These are phyloP conservation scores for barley (Hordeum vulgare) DNA, from an alignment of 176 grass and related monocot genomes.

Conservation along the genomic window MorexV3_pseudomolecules_assembly NC_058519.1:13394429-13394928, in stretches of 20 bases:
- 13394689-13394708: neutral
- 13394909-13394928: no score
- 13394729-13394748: no score
- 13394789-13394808: no score
- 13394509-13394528: neutral
- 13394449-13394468: neutral
- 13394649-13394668: neutral
- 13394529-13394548: accelerated
- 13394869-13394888: no score
- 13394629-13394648: neutral
- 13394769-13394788: no score
- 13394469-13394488: neutral
- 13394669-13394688: neutral
- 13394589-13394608: accelerated
- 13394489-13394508: constrained; percentile 15
- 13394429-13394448: constrained; percentile 16
- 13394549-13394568: neutral
- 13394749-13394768: no score
- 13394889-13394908: no score
- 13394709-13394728: no score
- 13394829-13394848: no score
- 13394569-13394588: neutral
- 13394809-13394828: no score
- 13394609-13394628: neutral
- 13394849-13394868: no score